These are phyloP conservation scores for Coriaria nepalensis DNA, from an alignment of 306 rosid genomes.

Conservation along the genomic window DNA sequence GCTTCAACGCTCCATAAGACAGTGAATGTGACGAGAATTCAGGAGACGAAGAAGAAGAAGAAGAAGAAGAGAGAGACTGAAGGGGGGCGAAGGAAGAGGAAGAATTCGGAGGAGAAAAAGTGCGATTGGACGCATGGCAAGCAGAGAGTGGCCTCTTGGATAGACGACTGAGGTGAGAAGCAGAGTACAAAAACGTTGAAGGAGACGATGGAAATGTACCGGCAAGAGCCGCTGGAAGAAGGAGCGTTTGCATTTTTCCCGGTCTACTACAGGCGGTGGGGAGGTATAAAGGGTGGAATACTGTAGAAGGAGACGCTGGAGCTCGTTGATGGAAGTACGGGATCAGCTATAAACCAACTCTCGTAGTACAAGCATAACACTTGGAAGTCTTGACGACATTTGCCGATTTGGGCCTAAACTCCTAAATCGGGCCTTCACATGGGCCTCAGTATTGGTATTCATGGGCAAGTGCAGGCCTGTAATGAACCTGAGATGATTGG, in stretches of 20 bases:
- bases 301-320: no score
- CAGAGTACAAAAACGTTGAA: conserved; percentile 10
- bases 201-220: conserved; percentile 27
- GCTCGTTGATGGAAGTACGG: no score
- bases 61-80: conserved; percentile 11
- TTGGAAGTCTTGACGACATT: no score
- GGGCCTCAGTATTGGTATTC: no score
- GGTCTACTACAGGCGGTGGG: neutral
- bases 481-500: no score
- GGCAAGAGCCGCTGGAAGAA: conserved; percentile 40
- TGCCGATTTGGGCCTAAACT: no score
- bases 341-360: no score
- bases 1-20: conserved; percentile 16
- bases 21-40: no score
- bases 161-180: conserved; percentile 14
- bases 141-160: conserved; percentile 15
- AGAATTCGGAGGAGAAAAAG: conserved; percentile 15
- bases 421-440: no score
- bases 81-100: conserved; percentile 13
- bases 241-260: conserved; percentile 52
- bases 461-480: no score
- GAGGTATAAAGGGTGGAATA: neutral
- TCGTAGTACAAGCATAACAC: no score
- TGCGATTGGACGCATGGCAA: conserved; percentile 14
- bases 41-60: conserved; percentile 15